Evolutionary conservation across 1,139 yeast species (phyloP).

Genomic region (Geotrichum bryndzae): DNA sequence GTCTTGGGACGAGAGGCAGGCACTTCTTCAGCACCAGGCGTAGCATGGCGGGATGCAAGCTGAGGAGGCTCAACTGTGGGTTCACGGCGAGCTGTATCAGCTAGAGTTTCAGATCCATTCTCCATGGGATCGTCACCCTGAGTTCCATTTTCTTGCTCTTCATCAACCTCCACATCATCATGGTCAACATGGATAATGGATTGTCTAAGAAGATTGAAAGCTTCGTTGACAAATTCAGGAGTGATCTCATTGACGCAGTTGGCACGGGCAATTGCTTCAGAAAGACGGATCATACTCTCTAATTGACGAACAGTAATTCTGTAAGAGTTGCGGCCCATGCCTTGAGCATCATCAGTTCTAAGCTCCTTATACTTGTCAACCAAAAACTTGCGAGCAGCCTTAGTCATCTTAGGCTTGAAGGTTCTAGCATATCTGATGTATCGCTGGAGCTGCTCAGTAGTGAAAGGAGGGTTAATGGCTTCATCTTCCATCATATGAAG

Average conservation of each 20-base stretch:
- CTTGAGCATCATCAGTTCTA: conserved; percentile 89
- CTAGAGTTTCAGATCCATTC: conserved; percentile 14
- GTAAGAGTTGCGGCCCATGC: conserved; percentile 75
- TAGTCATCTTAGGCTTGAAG: conserved; percentile 83
- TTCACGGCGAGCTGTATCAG: conserved; percentile 13
- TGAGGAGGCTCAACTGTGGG: conserved; percentile 12
- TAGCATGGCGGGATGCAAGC: conserved; percentile 7
- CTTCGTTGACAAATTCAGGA: conserved; percentile 86
- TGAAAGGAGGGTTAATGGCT: conserved; percentile 84
- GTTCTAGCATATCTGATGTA: conserved; percentile 91
- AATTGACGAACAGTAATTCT: conserved; percentile 95
- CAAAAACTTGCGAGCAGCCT: conserved; percentile 70
- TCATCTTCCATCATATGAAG: conserved; percentile 87
- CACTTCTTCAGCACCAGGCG: conserved; percentile 7
- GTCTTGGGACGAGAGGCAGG: conserved; percentile 36
- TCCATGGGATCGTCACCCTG: conserved; percentile 60
- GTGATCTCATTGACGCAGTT: conserved; percentile 89
- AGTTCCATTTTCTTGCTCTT: conserved; percentile 54
- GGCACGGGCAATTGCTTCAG: conserved; percentile 96
- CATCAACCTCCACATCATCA: conserved; percentile 82
- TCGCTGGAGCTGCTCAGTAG: conserved; percentile 81
- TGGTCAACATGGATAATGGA: conserved; percentile 91
- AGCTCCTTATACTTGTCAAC: conserved; percentile 81
- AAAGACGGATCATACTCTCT: conserved; percentile 83
- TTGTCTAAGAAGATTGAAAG: conserved; percentile 82